Evolutionary conservation across 2,329 filamentous ascomycete genomes (phyloP).

Genomic region (Aureobasidium melanogenum): DNA sequence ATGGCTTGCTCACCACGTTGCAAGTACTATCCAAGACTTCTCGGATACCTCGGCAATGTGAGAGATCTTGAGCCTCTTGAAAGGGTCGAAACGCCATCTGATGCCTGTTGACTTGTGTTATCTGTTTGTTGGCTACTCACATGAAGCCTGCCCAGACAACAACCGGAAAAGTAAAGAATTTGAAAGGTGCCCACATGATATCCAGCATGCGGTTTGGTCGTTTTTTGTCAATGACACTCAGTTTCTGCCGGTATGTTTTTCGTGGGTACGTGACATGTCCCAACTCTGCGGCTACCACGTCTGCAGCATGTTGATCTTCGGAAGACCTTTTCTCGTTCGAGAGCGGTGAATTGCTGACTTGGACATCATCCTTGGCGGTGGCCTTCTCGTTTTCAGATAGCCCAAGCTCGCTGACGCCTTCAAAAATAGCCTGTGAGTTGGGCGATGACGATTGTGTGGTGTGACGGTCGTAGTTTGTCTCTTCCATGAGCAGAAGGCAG

Average conservation of each 20-base stretch:
- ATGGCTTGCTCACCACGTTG: no score
- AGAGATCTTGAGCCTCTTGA: no score
- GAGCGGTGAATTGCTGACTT: not conserved
- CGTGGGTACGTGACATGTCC: constrained; percentile 25
- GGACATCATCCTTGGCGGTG: not conserved
- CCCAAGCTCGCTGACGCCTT: not conserved
- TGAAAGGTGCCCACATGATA: constrained; percentile 22
- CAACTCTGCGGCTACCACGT: constrained; percentile 17
- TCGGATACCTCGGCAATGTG: no score
- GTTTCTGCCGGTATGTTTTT: constrained; percentile 37
- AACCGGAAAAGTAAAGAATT: constrained; percentile 11
- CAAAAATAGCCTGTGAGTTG: not conserved
- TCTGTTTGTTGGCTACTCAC: no score
- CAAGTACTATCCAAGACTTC: no score
- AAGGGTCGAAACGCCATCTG: no score
- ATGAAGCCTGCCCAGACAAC: constrained; percentile 13
- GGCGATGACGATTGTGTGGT: not conserved
- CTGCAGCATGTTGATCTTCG: not conserved
- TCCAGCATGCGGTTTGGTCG: constrained; percentile 35
- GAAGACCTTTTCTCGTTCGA: not conserved
- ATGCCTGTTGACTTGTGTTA: no score
- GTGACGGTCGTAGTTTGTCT: constrained; percentile 42
- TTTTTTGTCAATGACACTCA: constrained; percentile 32
- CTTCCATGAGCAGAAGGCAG: constrained; percentile 51
- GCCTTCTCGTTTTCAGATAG: not conserved